Base-by-base conservation (phyloP, 1,284 basidiomycete genomes). In the Marasmius fiardii region DNA sequence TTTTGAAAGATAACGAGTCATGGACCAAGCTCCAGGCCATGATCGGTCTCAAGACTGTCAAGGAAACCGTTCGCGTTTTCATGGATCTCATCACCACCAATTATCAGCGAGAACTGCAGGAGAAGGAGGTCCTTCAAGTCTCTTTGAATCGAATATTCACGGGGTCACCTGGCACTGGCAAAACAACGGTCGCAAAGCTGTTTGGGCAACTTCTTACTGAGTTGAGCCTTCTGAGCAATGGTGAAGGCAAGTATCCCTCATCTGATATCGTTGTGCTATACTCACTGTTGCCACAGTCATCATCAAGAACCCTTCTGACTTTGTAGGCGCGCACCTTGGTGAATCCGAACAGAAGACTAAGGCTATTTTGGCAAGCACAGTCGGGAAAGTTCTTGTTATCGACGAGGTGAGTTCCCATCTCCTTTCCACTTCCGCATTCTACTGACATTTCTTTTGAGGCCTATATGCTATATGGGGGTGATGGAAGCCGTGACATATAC, bases 91-190 rank as follows among this genome's bases (percentile, higher is more conserved):
- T 85, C 53, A 64, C 72, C 43, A 72, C 67, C 4, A 88, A 88
- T 59, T 88, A 86, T 60, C 58, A 74, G 10, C 78, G 85, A 10
- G 85, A 88, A 63, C 64, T 88, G 20, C 52, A 58, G 34, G 85
- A 86, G 64, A 71, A 75, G 60, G 71, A 78, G 52, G 83, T 81
- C 0, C 53, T 83, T 12, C 67, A 75, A 54, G 60, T 82, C 4
- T 81, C 83, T 8, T 74, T 88, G 54, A 87, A 87, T 58, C 76
- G 81, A 16, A 80, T 83, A 0, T 85, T 87, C 64, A 63, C 84
- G 12, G 85, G 85, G 1, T 79, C 77, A 1, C 86, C 85, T 1
- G 85, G 85, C 1, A 87, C 85, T 1, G 85, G 85, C 0, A 87
- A 87, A 63, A 87, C 85, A 2, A 81, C 85, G 0, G 85, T 88